Base-by-base conservation (phyloP, 1,284 basidiomycete species). In the Trametes sp. region DNA sequence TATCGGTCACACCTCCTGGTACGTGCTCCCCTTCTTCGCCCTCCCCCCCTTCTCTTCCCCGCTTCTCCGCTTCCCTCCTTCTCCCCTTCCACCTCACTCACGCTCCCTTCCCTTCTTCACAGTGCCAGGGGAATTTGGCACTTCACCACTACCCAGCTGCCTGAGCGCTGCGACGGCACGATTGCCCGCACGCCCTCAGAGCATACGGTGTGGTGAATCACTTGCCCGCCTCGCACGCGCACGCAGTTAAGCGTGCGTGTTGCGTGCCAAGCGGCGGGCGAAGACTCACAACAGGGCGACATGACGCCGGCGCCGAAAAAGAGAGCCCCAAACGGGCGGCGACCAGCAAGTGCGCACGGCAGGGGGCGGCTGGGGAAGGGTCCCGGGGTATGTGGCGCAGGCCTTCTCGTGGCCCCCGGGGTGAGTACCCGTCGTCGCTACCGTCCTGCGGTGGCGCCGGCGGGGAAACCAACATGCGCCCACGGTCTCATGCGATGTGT, bases 381-480 rank as follows among this genome's bases (percentile, higher is more conserved):
- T 63, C 64, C 61, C 61, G 64, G 64, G 59, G 64, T 52, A 41
- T 19, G 23, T 55, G 61, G 64, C 56, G 64, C 64, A 61, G 64
- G 57, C 64, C 64, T 66, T 66, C 64, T 63, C 64, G 64, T 57
- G 61, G 64, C 59, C 61, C 59, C 61, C 61, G 64, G 64, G 64
- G 64, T 66, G 64, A 66, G 64, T 66, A 66, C 64, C 28, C 50
- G 61, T 50, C 54, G 54, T 23, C 52, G 63, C 23, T 31, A 36
- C 38, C 21, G 23, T 21, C 46, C 13, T 2, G 48, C 35, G 46
- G 48, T 36, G 36, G 54, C 31, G 41, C 21, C 21, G 53, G 24
- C 38, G 61, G 42, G 61, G 64, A 66, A 66, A 66, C 64, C 57
- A 63, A 66, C 59, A 59, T 61, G 64, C 64, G 56, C 64, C 64